Conservation (phyloP, 2,329 filamentous ascomycete species). For the Coleophoma cylindrospora region DNA sequence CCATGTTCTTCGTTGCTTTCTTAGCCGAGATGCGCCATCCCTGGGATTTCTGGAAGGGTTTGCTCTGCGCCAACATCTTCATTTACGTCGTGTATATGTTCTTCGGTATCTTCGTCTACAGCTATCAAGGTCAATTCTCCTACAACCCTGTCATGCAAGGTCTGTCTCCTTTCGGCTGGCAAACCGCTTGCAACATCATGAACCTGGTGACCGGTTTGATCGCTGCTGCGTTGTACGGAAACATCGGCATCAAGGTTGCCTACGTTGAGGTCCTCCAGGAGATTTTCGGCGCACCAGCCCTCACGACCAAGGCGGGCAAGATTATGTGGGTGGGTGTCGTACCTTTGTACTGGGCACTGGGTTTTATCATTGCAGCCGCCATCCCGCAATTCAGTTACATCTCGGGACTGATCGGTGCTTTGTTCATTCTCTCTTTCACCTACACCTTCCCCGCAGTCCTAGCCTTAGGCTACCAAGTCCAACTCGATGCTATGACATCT, state of each 20-base stretch:
- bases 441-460: slow-evolving; percentile 53
- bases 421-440: slow-evolving; percentile 52
- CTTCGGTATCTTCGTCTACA: slow-evolving; percentile 41
- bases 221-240: slow-evolving; percentile 44
- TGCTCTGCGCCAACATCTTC: slow-evolving; percentile 39
- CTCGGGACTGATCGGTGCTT: slow-evolving; percentile 43
- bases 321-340: slow-evolving; percentile 35
- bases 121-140: slow-evolving; percentile 40
- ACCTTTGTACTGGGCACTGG: slow-evolving; percentile 29
- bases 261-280: slow-evolving; percentile 42
- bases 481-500: slow-evolving; percentile 36
- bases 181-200: slow-evolving; percentile 35
- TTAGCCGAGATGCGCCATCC: slow-evolving; percentile 47
- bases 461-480: slow-evolving; percentile 38
- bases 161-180: slow-evolving; percentile 31
- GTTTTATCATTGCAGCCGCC: slow-evolving; percentile 48
- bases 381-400: slow-evolving; percentile 47
- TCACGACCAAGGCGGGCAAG: slow-evolving; percentile 44
- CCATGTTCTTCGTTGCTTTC: slow-evolving; percentile 52
- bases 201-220: slow-evolving; percentile 36
- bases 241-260: slow-evolving; percentile 41
- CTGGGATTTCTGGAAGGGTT: slow-evolving; percentile 41
- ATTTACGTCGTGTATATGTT: slow-evolving; percentile 42
- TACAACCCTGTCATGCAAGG: slow-evolving; percentile 34
- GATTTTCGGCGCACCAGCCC: slow-evolving; percentile 40